Evolutionary conservation across 2,329 filamentous ascomycete genomes (phyloP).

Genomic region (Aspergillus viridinutans): DNA sequence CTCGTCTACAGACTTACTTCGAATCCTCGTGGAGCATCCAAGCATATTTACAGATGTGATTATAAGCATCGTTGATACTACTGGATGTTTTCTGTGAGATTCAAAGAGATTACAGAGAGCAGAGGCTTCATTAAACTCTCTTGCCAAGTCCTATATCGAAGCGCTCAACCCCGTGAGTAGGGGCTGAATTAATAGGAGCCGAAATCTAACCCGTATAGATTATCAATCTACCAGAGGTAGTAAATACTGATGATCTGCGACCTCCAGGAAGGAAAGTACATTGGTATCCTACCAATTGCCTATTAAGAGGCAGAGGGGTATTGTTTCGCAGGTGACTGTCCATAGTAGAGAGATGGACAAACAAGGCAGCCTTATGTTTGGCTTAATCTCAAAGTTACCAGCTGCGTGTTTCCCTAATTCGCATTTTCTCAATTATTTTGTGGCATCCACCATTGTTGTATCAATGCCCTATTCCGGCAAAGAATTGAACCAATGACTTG

Average conservation of each 20-base stretch:
- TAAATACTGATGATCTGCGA: neutral
- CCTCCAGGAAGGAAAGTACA: neutral
- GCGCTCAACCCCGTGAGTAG: too few relatives aligned
- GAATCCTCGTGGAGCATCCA: too few relatives aligned
- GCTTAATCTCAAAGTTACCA: neutral
- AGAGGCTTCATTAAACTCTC: neutral
- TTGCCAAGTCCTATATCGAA: neutral
- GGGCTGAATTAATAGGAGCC: neutral
- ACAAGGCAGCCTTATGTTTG: neutral
- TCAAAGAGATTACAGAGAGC: neutral
- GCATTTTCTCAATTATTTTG: neutral
- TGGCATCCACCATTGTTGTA: neutral
- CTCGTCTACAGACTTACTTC: too few relatives aligned
- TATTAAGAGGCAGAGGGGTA: neutral
- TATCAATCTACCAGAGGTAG: neutral
- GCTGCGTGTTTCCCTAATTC: neutral
- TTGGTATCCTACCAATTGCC: neutral
- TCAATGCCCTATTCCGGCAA: too few relatives aligned
- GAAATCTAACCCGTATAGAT: neutral
- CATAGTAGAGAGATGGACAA: neutral
- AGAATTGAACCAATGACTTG: too few relatives aligned
- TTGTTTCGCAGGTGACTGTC: neutral
- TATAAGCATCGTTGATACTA: too few relatives aligned
- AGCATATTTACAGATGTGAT: too few relatives aligned
- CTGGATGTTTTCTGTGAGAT: neutral